Base-by-base conservation (phyloP, 768 basidiomycete species). In the Boletus patriciae region DNA sequence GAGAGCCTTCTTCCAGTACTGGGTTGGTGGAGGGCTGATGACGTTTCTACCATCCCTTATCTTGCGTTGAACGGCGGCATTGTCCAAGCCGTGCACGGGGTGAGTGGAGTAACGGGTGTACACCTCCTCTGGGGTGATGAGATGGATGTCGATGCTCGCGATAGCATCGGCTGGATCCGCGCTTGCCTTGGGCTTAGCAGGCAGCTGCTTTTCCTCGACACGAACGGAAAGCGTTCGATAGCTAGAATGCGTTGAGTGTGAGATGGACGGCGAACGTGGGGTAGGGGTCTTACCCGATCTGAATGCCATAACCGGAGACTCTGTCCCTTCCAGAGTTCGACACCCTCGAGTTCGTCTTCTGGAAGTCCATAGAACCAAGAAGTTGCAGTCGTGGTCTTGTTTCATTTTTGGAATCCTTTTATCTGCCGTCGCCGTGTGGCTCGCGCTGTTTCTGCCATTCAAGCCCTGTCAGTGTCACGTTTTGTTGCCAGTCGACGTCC, bases 81-180 rank as follows among this genome's bases (percentile, higher is more conserved):
- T 25, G 47, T 82, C 82, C 21, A 83, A 73, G 8, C 82, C 83
- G 21, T 72, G 60, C 3, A 65, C 67, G 2, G 74, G 73, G 36
- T 76, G 76, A 10, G 75, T 77, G n/a, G 75, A 77, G 43, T 80
- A 76, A 21, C 78, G 74, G 29, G 73, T 74, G 40, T 76, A 76
- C 33, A 79, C 74, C 6, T 80, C 75, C 15, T 80, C 75, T 2
- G 69, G 46, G 4, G 71, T n/a, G 12, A 82, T 62, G 49, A 69
- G 67, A 53, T 84, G 82, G 62, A 78, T 79, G 47, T 84, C 81
- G 57, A 83, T 77, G 36, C 73, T 66, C 23, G 75, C 66, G 60
- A 79, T 74, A 31, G 70, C 73, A 54, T 73, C 64, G 4, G 70
- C 70, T 2, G 77, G 71, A 50, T 78, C 75, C 5, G 54, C 21